phyloP scores from a whole-genome alignment of 495 filamentous ascomycete genomes.

The Hyaloscypha finlandica region DNA sequence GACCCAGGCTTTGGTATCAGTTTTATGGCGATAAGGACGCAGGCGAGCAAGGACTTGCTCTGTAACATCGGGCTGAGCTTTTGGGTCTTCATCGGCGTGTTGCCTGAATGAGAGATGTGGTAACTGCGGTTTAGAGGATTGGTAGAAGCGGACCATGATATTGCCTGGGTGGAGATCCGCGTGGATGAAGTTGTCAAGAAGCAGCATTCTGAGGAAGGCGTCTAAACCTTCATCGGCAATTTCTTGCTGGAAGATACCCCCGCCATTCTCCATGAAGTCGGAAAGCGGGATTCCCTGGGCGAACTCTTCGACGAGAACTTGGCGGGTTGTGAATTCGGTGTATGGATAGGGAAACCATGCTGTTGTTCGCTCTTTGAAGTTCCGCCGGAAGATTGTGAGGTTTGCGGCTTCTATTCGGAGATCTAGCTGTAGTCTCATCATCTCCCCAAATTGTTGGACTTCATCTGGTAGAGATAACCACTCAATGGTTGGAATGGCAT shows the following conservation, averaged over 20 bases:
- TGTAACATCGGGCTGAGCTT: slow-evolving; percentile 76
- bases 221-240: slow-evolving; percentile 96
- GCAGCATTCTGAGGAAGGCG: slow-evolving; percentile 96
- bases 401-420: slow-evolving; percentile 94
- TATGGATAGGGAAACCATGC: slow-evolving; percentile 98
- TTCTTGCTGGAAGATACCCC: slow-evolving; percentile 88
- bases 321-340: slow-evolving; percentile 82
- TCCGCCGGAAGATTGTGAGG: slow-evolving; percentile 81
- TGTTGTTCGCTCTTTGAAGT: slow-evolving; percentile 86
- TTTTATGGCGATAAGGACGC: slow-evolving; percentile 66
- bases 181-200: slow-evolving; percentile 98
- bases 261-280: slow-evolving; percentile 86
- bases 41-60: slow-evolving; percentile 81
- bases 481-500: slow-evolving; percentile 90
- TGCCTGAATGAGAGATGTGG: slow-evolving; percentile 46
- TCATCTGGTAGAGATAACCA: slow-evolving; percentile 98
- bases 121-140: slow-evolving; percentile 65
- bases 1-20: slow-evolving; percentile 62
- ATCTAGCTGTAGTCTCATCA: slow-evolving; percentile 98
- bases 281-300: slow-evolving; percentile 90
- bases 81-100: slow-evolving; percentile 51
- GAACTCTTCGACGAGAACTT: slow-evolving; percentile 95
- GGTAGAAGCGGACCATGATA: slow-evolving; percentile 99
- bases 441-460: slow-evolving; percentile 89
- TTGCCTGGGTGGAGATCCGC: slow-evolving; percentile 99